Percentiles rank a stretch among this genome's conserved stretches.
Evolutionary conservation across 371 early-diverging fungal genomes (phyloP).

Genomic region (Coemansia sp.): DNA sequence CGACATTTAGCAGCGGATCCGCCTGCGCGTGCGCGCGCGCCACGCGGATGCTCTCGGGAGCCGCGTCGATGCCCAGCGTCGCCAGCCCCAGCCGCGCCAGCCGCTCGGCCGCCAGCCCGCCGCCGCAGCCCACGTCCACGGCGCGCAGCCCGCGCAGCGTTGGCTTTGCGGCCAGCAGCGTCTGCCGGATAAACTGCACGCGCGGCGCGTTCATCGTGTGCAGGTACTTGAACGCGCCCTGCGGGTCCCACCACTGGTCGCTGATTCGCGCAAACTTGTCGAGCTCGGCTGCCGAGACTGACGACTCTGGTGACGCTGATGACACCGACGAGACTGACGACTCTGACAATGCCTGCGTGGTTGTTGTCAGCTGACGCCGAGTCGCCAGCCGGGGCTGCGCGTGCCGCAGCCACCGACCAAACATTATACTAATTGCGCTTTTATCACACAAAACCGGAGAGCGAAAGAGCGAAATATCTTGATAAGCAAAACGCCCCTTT

Average conservation of each 20-base stretch:
- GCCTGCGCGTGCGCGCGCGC: slow-evolving; percentile 70
- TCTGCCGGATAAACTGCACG: slow-evolving; percentile 73
- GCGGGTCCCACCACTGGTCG: slow-evolving; percentile 90
- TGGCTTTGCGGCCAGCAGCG: no score
- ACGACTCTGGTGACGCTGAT: not conserved
- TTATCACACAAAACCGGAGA: no score
- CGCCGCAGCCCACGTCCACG: slow-evolving; percentile 96
- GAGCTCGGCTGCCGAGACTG: slow-evolving; percentile 61
- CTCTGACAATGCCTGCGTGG: no score
- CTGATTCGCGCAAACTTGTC: slow-evolving; percentile 77
- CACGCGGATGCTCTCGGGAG: slow-evolving; percentile 75
- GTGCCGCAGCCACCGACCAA: not conserved
- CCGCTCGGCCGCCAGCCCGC: slow-evolving; percentile 85
- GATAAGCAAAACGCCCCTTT: not conserved
- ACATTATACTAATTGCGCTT: no score
- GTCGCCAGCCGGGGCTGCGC: not conserved
- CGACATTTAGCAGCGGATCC: slow-evolving; percentile 64
- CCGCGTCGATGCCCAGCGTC: slow-evolving; percentile 87
- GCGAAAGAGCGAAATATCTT: no score
- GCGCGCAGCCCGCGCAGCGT: slow-evolving; percentile 43
- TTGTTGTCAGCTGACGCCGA: no score
- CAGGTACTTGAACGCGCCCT: slow-evolving; percentile 82
- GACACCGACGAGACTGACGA: no score
- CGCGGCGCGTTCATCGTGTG: slow-evolving; percentile 89
- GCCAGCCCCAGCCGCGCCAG: slow-evolving; percentile 79